Percentiles rank a stretch among this genome's conserved stretches.
Conservation (phyloP, 768 basidiomycete species). For the Suillus hirtellus region DNA sequence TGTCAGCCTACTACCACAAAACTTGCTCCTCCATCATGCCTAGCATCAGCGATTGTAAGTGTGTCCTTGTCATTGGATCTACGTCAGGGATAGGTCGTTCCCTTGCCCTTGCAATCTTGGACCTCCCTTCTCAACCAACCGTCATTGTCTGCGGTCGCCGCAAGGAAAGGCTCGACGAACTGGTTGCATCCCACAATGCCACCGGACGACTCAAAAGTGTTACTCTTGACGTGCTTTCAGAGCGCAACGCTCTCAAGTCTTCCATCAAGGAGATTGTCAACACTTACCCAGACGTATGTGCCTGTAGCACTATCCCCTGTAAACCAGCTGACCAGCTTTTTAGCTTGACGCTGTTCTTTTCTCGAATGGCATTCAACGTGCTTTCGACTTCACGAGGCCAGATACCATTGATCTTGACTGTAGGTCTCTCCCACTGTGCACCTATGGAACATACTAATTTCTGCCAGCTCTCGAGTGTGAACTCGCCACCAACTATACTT, state of each 20-base stretch:
- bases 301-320: not conserved
- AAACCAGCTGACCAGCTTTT: not conserved
- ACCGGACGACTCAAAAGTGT: constrained; percentile 40
- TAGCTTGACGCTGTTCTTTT: constrained; percentile 60
- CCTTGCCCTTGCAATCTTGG: constrained; percentile 50
- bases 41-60: constrained; percentile 47
- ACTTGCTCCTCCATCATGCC: constrained; percentile 22
- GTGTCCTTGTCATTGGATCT: constrained; percentile 54
- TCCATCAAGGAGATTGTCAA: constrained; percentile 42
- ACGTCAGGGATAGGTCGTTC: constrained; percentile 60
- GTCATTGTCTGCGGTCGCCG: constrained; percentile 55
- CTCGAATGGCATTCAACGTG: constrained; percentile 53
- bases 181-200: constrained; percentile 31
- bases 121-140: constrained; percentile 46
- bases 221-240: constrained; percentile 45
- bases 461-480: constrained; percentile 34
- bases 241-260: constrained; percentile 38
- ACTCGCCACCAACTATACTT: constrained; percentile 54
- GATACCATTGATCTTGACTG: constrained; percentile 43
- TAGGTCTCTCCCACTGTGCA: constrained; percentile 17
- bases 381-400: constrained; percentile 45
- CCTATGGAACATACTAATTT: not conserved
- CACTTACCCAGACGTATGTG: constrained; percentile 49
- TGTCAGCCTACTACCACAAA: not conserved
- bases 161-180: constrained; percentile 53